These are phyloP conservation scores for Centaurea solstitialis DNA, from an alignment of 129 eudicot species.

Conservation along the genomic window DNA sequence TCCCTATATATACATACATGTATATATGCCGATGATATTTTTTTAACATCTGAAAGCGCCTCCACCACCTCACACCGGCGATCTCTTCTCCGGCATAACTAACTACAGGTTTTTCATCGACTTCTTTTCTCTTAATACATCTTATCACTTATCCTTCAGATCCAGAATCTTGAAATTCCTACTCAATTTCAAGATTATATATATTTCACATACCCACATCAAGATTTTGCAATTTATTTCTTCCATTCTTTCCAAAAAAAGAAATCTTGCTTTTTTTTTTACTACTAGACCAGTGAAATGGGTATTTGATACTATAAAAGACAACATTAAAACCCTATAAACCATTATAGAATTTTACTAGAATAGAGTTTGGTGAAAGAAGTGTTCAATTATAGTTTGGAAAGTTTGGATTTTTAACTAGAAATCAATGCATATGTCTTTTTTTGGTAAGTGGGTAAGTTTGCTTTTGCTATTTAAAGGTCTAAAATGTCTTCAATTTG, in stretches of 20 bases:
- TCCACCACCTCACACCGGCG: constrained; percentile 14
- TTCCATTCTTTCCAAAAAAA: not conserved
- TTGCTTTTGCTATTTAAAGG: not conserved
- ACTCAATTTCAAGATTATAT: not conserved
- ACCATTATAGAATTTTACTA: not conserved
- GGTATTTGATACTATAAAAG: no score
- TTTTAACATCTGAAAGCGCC: constrained; percentile 15
- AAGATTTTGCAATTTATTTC: not conserved
- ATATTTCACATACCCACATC: not conserved
- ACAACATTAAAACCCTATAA: not conserved
- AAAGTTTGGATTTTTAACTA: constrained; percentile 1
- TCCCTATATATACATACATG: not conserved
- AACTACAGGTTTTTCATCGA: constrained; percentile 5
- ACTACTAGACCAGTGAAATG: not conserved
- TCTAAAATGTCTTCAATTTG: not conserved
- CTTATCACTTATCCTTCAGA: not conserved
- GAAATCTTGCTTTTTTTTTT: not conserved
- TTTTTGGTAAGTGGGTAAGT: not conserved
- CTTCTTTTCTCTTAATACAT: not conserved
- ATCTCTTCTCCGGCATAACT: constrained; percentile 15
- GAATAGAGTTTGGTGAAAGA: not conserved
- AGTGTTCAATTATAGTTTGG: not conserved
- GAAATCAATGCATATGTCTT: not conserved
- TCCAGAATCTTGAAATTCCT: not conserved
- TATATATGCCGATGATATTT: not conserved